Evolutionary conservation across 805 yeast genomes (phyloP), one percentile per base, ranked within the genome.

Genomic region (Hanseniaspora valbyensis): DNA sequence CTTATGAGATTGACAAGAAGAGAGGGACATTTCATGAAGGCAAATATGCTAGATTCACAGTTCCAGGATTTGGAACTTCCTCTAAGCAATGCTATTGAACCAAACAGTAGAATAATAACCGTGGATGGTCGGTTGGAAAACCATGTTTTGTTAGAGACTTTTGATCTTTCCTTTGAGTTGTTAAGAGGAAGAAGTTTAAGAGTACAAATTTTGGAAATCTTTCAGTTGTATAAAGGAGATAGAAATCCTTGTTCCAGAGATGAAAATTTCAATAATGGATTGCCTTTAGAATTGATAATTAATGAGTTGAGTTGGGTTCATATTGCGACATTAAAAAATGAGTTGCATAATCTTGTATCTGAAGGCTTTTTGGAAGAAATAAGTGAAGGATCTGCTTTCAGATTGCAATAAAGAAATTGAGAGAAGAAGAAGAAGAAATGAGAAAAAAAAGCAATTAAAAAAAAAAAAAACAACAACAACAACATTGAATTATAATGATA

Each of bases 11-110:
- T 88, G 50, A 66, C 67, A 5, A 60, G 64, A n/a, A 72, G 98
- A 56, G 63, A 75, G 57, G 77, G 77, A 44, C 98, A 92, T 61
- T 92, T 74, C 63, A 88, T 92, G 95, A 89, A 89, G 61, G 73
- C 81, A 4, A 75, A 77, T 54, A 86, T 89, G 96, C 78, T 88
- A 48, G 72, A 76, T 53, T 78, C 88, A 19, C 96, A 89, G 63
- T 81, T 80, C 56, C 77, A 71, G 13, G 80, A 78, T 50, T 73
- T 86, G 75, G 83, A 88, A 62, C 65, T 84, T 4, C 96, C 96
- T 0, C 40, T 57, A 13, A 69, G 61, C 2, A 28, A 26, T 29
- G 67, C 59, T 2, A 68, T 66, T 19, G 67, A 66, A 49, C 53
- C 57, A 2, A 54, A 63, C 24, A 61, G 69, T 21, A 41, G 54